phyloP scores from a whole-genome alignment of 495 filamentous ascomycete species.

The Aspergillus baeticus region DNA sequence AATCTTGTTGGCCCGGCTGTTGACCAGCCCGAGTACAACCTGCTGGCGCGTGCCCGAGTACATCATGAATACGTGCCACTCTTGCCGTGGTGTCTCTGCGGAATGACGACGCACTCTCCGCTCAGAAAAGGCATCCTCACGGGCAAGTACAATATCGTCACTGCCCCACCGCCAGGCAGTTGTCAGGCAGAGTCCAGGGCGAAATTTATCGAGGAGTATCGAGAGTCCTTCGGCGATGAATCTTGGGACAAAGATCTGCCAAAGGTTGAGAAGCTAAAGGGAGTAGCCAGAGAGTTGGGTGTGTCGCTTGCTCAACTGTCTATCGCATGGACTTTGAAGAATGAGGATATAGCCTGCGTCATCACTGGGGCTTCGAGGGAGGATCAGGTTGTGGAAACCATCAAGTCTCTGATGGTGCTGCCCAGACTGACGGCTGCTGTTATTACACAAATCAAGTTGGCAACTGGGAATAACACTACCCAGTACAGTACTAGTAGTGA shows the following conservation, averaged over 20 bases:
- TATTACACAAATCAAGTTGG: constrained; percentile 65
- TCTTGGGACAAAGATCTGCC: constrained; percentile 22
- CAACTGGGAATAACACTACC: constrained; percentile 60
- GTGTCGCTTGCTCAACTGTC: constrained; percentile 64
- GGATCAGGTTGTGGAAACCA: constrained; percentile 70
- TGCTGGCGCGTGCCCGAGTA: constrained; percentile 66
- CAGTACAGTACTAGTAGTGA: too few species aligned
- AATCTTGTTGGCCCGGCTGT: constrained; percentile 73
- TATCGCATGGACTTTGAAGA: constrained; percentile 77
- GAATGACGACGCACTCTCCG: constrained; percentile 72
- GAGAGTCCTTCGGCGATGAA: constrained; percentile 25
- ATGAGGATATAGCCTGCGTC: constrained; percentile 67
- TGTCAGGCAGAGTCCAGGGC: constrained; percentile 36
- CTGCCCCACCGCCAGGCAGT: constrained; percentile 30
- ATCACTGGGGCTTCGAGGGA: constrained; percentile 73
- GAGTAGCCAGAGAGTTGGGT: constrained; percentile 65
- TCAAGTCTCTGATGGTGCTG: constrained; percentile 58
- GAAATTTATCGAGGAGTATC: constrained; percentile 27
- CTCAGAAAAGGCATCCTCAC: constrained; percentile 71
- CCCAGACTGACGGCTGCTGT: constrained; percentile 65
- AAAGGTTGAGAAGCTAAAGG: constrained; percentile 21
- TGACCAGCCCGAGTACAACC: constrained; percentile 85
- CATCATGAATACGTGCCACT: constrained; percentile 70
- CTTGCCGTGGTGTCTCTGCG: constrained; percentile 60
- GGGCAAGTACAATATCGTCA: constrained; percentile 72